A percentile compares a stretch with the other conserved stretches of the same genome.
Conservation (phyloP, 257 asterid genomes). For the Gentiana dahurica region DNA sequence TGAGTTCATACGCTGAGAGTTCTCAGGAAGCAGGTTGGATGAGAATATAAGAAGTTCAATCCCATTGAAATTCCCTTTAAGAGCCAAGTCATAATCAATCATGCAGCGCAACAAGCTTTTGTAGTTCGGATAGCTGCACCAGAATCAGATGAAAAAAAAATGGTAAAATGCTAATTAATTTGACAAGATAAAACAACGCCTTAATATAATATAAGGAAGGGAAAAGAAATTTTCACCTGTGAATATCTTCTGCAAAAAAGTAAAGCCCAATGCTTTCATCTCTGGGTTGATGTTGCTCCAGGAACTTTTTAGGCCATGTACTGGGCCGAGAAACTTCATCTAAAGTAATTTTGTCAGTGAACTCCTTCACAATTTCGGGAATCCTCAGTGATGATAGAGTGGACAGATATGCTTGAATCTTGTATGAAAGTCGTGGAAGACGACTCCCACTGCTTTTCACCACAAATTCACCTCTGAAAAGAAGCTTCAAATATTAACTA, state of each 20-base stretch:
- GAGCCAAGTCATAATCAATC: constrained; percentile 14
- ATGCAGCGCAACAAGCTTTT: constrained; percentile 11
- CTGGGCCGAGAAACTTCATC: constrained; percentile 15
- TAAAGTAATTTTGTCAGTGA: constrained; percentile 9
- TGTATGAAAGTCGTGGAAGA: constrained; percentile 7
- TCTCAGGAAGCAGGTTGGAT: constrained; percentile 13
- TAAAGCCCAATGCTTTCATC: constrained; percentile 16
- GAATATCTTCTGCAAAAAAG: constrained; percentile 12
- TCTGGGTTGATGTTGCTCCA: constrained; percentile 9
- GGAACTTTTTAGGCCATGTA: constrained; percentile 15
- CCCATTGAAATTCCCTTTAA: constrained; percentile 8
- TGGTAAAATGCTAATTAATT: neutral
- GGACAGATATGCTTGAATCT: constrained; percentile 18
- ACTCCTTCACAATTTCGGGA: constrained; percentile 16
- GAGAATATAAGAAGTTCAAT: constrained; percentile 19
- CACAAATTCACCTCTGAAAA: constrained; percentile 13
- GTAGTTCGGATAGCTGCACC: constrained; percentile 12
- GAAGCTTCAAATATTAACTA: neutral
- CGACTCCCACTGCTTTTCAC: neutral
- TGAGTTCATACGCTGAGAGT: constrained; percentile 11
- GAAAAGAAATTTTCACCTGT: constrained; percentile 7
- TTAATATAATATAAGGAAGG: neutral
- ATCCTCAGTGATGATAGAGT: constrained; percentile 9
- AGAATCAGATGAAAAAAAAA: neutral
- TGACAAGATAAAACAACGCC: neutral